Base-by-base conservation (phyloP, 1,139 yeast genomes). In the Diutina rugosa region DNA sequence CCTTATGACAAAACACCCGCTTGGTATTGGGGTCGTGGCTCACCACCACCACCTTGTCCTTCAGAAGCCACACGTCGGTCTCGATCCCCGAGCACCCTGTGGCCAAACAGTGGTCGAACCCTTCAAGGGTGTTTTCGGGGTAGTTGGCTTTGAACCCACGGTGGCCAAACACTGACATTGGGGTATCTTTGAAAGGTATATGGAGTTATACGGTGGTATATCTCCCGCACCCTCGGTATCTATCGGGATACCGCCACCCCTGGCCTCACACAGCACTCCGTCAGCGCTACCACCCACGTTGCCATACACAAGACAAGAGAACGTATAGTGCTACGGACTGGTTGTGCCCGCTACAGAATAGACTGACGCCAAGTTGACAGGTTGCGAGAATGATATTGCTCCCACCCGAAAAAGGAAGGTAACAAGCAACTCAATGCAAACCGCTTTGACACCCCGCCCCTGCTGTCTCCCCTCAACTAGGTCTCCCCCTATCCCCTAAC, bases 61-160 rank as follows among this genome's bases (percentile, higher is more conserved):
- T 69, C 2, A 95, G 76, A 57, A 90, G 73, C 74, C 91, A 96
- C 54, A 91, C 74, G 67, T 93, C 97, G 8, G 96, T 85, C 67
- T 91, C 98, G 48, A 93, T 78, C 10, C 82, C 78, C 26, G 80
- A 78, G 32, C 88, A 90, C 0, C 93, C 93, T 21, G 81, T 77
- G 18, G 78, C 81, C 55, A 77, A 78, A 28, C 96, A 95, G 56
- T 84, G 83, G 21, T 80, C 72, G 68, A 89, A 88, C 2, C 96
- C 90, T 2, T 73, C 64, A 18, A 90, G 62, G 4, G 97, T 87
- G 68, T 91, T 91, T 65, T 91, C 98, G 4, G 95, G 88, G 62
- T 71, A 85, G 57, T 76, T 71, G 44, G 80, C 81, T 58, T 85
- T 83, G 69, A 73, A 85, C 1, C 81, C 80, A 58, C 80, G 69